Conservation (phyloP, 1,284 basidiomycete species). For the Macrocystidia cucumis region DNA sequence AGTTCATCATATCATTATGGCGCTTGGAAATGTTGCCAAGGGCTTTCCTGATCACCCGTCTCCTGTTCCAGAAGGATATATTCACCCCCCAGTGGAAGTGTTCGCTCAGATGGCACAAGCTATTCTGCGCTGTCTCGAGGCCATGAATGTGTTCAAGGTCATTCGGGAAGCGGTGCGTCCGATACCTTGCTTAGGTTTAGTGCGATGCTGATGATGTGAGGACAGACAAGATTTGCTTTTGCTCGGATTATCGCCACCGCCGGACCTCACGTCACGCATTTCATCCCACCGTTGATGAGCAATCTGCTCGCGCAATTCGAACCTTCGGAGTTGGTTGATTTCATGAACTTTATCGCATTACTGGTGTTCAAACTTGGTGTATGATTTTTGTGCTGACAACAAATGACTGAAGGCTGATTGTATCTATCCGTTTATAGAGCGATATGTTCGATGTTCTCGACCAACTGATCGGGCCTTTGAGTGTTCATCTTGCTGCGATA, state of each 20-base stretch:
- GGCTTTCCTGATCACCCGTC: conserved; percentile 90
- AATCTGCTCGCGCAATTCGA: conserved; percentile 90
- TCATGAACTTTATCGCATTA: conserved; percentile 90
- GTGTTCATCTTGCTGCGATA: conserved; percentile 76
- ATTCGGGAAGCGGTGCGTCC: conserved; percentile 86
- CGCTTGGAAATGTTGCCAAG: conserved; percentile 91
- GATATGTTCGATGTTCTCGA: conserved; percentile 85
- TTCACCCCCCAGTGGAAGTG: conserved; percentile 72
- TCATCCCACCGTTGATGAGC: conserved; percentile 83
- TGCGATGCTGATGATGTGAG: conserved; percentile 9
- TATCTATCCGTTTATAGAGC: conserved; percentile 34
- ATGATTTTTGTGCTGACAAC: conserved; percentile 19
- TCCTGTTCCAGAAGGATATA: conserved; percentile 55
- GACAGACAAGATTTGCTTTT: conserved; percentile 90
- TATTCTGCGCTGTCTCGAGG: conserved; percentile 82
- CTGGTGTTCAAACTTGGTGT: conserved; percentile 92
- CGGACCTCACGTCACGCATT: conserved; percentile 74
- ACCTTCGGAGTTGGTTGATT: conserved; percentile 89
- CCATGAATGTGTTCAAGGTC: conserved; percentile 82
- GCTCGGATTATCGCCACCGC: conserved; percentile 89
- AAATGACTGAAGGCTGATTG: no score
- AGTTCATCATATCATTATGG: conserved; percentile 95
- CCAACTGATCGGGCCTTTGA: conserved; percentile 83
- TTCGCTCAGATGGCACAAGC: conserved; percentile 88
- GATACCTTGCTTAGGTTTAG: conserved; percentile 3